Evolutionary conservation across 768 basidiomycete species (phyloP), one percentile per base, ranked within the genome.

Genomic region (Mrakia hoshinonis): DNA sequence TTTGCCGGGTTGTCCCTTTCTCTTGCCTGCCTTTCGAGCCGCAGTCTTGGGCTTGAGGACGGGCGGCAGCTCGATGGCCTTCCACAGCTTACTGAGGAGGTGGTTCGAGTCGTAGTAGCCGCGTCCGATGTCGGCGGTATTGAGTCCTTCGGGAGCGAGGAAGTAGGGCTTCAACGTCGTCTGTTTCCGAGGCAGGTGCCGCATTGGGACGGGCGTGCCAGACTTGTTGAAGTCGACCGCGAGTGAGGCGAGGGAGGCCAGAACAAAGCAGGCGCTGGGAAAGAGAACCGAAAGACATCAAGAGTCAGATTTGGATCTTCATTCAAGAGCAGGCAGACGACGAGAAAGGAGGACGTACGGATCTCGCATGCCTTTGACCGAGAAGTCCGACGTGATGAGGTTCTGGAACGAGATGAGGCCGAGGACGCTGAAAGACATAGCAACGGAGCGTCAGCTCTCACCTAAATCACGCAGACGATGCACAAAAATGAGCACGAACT

Each of bases 191-290:
- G 75, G 75, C 4, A 75, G 18, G 7, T 66, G 29, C 15, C 6
- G 15, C 9, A 55, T 34, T 3, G 60, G 46, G 1, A 74, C 75
- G 3, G 75, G 72, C 7, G 47, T 65, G 9, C 75, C 75, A 18
- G 72, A 70, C 63, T 75, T 75, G n/a, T 54, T 47, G 61, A 75
- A 75, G 72, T 75, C 75, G 13, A 75, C 75, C 18, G 74, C 73
- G 18, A 24, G 24, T 43, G 52, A 70, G 75, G 88, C 86, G 18
- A 89, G 79, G 13, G 79, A 77, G 10, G 87, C 84, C 31, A 90
- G 80, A 51, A 73, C 79, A 15, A 84, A 51, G 77, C 88, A 51
- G 26, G 20, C 49, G 22, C 49, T 51, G 9, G 49, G 18, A 51
- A 24, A 51, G 7, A 7, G 49, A 18, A 22, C 20, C 9, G 49